phyloP scores from a whole-genome alignment of 768 basidiomycete species.

The Tylopilus sp. region DNA sequence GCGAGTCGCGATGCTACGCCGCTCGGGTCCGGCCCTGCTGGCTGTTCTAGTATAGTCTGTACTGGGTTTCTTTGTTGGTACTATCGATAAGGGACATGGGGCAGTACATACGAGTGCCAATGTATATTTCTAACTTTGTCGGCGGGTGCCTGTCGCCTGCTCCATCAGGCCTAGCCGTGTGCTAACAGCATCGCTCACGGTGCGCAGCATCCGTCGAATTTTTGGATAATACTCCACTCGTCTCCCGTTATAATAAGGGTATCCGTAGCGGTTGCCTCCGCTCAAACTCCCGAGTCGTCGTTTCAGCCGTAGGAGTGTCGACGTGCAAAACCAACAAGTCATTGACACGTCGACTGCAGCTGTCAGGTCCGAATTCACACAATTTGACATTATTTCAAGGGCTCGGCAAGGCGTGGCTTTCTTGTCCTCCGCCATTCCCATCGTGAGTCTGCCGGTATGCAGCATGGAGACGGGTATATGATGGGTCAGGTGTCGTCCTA shows the following conservation, averaged over 20 bases:
- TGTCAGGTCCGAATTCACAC: not conserved
- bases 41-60: conserved; percentile 10
- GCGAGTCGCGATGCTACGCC: conserved; percentile 3
- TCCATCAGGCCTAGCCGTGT: too few relatives aligned
- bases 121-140: conserved; percentile 5
- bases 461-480: conserved; percentile 22
- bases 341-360: too few relatives aligned
- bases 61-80: not conserved
- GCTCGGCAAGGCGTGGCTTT: not conserved
- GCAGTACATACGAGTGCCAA: not conserved
- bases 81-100: not conserved
- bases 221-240: too few relatives aligned
- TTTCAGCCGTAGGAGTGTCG: too few relatives aligned
- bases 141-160: not conserved
- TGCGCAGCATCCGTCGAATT: not conserved
- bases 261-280: too few relatives aligned
- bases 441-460: conserved; percentile 10
- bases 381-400: too few relatives aligned
- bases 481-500: conserved; percentile 27
- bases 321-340: too few relatives aligned
- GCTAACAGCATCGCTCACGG: not conserved
- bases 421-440: not conserved
- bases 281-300: too few relatives aligned
- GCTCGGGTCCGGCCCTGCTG: conserved; percentile 13
- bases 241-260: too few relatives aligned